Evolutionary conservation across 2,329 filamentous ascomycete genomes (phyloP).

Genomic region (Fusarium proliferatum): DNA sequence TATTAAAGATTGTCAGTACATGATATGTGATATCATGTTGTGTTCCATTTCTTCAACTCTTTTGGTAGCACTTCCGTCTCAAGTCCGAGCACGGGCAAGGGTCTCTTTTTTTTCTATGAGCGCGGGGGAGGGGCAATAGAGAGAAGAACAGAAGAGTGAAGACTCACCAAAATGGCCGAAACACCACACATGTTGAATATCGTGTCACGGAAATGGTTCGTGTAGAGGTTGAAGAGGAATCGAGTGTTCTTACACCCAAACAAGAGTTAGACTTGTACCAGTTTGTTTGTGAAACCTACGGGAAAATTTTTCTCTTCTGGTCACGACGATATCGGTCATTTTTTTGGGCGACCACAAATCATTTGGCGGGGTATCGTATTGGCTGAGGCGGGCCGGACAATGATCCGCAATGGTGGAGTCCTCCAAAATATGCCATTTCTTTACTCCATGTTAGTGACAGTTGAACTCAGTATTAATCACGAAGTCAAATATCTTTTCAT

Average conservation of each 20-base stretch:
- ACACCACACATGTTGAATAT: constrained; percentile 39
- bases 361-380: constrained; percentile 31
- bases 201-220: constrained; percentile 10
- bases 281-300: constrained; percentile 23
- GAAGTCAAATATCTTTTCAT: neutral
- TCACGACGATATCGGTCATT: constrained; percentile 33
- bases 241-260: constrained; percentile 17
- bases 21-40: neutral
- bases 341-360: constrained; percentile 31
- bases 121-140: constrained; percentile 31
- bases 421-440: constrained; percentile 7
- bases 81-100: constrained; percentile 30
- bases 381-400: constrained; percentile 23
- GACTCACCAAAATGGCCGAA: constrained; percentile 36
- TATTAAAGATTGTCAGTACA: constrained; percentile 25
- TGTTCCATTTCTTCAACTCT: constrained; percentile 5
- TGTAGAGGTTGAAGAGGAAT: constrained; percentile 2
- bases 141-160: constrained; percentile 2
- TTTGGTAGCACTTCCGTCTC: constrained; percentile 26
- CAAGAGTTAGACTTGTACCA: constrained; percentile 13
- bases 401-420: constrained; percentile 24
- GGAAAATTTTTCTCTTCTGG: constrained; percentile 23
- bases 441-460: constrained; percentile 2
- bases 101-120: constrained; percentile 15
- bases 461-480: neutral